Evolutionary conservation across 2,329 filamentous ascomycete genomes (phyloP), one percentile per base, ranked within the genome.

Genomic region (Fusarium sacchari): DNA sequence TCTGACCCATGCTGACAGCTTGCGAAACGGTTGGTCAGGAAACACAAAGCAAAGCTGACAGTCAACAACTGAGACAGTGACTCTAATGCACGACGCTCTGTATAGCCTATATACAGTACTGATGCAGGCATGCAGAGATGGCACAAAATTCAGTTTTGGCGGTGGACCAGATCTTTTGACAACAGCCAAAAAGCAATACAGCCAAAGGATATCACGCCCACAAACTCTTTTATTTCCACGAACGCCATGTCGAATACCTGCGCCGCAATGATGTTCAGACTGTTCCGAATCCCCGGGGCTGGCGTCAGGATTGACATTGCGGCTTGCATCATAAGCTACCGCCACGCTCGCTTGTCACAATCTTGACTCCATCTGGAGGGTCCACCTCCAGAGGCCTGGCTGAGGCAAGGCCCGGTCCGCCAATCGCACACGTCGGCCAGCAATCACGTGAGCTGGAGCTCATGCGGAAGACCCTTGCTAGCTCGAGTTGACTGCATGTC

Each of bases 331-430:
- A 73, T 53, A 39, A 74, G 52, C 65, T 64, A 59, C 64, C 63
- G 57, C 61, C 59, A 69, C 59, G 57, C 66, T 67, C 58, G 66
- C 61, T 69, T 76, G 66, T 74, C 70, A 74, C 62, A 76, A 58
- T 64, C 67, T 69, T 37, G 60, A 71, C 71, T 64, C 43, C 63
- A 64, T 59, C 37, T 15, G 15, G 39, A 58, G 39, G 66, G 52
- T 30, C 62, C 57, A 60, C 69, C 43, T 71, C 76, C 70, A 78
- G 76, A 80, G 76, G 77, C 60, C 50, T 71, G 49, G 69, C 65
- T 66, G 72, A 78, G 71, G 73, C 73, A 81, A 79, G 79, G 80
- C 74, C 76, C 81, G 80, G 76, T 81, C 81, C 81, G 81, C 81
- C 79, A 81, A 82, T 82, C 80, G 80, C 80, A 79, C 80, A 78